Evolutionary conservation across 1,139 yeast species (phyloP).

Genomic region (Taiozyma sp.): DNA sequence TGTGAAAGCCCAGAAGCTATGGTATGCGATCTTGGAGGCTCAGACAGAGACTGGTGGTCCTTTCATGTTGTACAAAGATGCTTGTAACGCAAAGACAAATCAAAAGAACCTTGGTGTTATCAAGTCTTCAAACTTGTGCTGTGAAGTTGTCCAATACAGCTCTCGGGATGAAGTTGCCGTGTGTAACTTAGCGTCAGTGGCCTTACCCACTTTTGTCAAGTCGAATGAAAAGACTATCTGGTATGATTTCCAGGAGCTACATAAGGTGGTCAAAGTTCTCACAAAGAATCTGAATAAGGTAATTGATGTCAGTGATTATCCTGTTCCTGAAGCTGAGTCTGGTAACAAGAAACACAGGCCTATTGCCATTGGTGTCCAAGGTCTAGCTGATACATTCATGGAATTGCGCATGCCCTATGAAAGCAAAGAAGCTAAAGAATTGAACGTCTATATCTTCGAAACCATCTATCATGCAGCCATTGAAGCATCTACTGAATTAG

Average conservation of each 20-base stretch:
- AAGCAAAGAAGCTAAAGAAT: slow-evolving; percentile 60
- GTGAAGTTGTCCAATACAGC: slow-evolving; percentile 87
- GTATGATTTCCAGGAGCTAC: slow-evolving; percentile 63
- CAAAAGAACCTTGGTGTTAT: slow-evolving; percentile 84
- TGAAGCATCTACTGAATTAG: slow-evolving; percentile 74
- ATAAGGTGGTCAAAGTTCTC: slow-evolving; percentile 66
- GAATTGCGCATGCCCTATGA: slow-evolving; percentile 74
- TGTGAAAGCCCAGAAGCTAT: slow-evolving; percentile 78
- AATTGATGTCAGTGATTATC: slow-evolving; percentile 75
- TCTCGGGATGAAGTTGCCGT: slow-evolving; percentile 86
- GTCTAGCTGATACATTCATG: slow-evolving; percentile 79
- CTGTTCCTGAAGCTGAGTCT: slow-evolving; percentile 59
- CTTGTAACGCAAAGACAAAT: slow-evolving; percentile 76
- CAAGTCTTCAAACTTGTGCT: slow-evolving; percentile 83
- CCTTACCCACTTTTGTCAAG: slow-evolving; percentile 64
- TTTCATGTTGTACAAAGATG: slow-evolving; percentile 84
- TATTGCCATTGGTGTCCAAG: slow-evolving; percentile 87
- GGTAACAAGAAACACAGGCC: slow-evolving; percentile 80
- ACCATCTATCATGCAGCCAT: slow-evolving; percentile 86
- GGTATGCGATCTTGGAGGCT: slow-evolving; percentile 82
- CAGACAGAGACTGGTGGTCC: slow-evolving; percentile 95
- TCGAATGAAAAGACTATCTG: slow-evolving; percentile 34
- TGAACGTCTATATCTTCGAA: slow-evolving; percentile 79
- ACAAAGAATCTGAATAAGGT: slow-evolving; percentile 68
- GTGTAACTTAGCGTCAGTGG: slow-evolving; percentile 84